These are phyloP conservation scores for Blastobotrys buckinghamii DNA, from an alignment of 1,139 yeast genomes.

Conservation along the genomic window DNA sequence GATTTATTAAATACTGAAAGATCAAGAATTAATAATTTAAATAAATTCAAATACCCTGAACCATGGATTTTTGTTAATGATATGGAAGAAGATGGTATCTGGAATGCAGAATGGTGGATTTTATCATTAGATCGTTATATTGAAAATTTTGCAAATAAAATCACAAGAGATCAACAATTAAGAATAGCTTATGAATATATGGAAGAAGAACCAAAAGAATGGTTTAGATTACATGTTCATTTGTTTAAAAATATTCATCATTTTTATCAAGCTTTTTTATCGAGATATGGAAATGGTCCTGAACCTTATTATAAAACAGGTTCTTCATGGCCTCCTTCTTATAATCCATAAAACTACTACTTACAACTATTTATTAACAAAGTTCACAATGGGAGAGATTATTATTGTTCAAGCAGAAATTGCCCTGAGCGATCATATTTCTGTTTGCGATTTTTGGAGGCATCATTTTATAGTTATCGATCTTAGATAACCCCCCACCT, in stretches of 20 bases:
- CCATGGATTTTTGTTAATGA: conserved; percentile 60
- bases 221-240: neutral
- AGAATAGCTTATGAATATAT: conserved; percentile 3
- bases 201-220: conserved; percentile 4
- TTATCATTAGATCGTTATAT: conserved; percentile 9
- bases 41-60: conserved; percentile 32
- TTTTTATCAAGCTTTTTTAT: conserved; percentile 4
- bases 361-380: neutral
- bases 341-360: neutral
- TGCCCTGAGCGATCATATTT: no score
- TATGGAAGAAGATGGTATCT: conserved; percentile 4
- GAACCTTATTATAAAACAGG: conserved; percentile 8
- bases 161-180: conserved; percentile 1
- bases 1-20: conserved; percentile 7
- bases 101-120: conserved; percentile 12
- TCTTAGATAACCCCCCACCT: no score
- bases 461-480: no score
- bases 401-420: no score
- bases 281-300: conserved; percentile 4
- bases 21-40: neutral
- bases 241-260: conserved; percentile 4
- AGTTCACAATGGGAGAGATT: neutral
- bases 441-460: no score
- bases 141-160: neutral
- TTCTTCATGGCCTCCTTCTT: conserved; percentile 6